Evolutionary conservation across 2,329 filamentous ascomycete species (phyloP).

Genomic region (Nigrospora oryzae): DNA sequence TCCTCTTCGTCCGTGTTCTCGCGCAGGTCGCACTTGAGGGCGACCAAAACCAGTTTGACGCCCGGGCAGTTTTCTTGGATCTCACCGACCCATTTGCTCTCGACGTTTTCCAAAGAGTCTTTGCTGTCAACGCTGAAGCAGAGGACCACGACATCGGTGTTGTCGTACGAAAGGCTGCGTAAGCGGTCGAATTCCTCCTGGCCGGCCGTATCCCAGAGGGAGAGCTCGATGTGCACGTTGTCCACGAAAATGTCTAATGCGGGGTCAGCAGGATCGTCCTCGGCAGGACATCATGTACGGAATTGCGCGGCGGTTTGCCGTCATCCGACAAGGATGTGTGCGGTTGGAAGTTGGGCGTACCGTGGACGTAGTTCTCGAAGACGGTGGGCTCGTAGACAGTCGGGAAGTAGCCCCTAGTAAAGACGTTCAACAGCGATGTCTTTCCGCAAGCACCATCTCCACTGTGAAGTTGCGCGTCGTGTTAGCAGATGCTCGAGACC

Average conservation of each 20-base stretch:
- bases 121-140: conserved; percentile 97
- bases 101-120: conserved; percentile 95
- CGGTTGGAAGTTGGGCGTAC: conserved; percentile 37
- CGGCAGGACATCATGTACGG: too few species aligned
- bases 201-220: conserved; percentile 95
- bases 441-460: conserved; percentile 96
- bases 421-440: conserved; percentile 94
- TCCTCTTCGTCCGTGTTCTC: conserved; percentile 69
- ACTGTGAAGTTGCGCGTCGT: conserved; percentile 33
- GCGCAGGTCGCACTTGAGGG: conserved; percentile 91
- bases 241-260: conserved; percentile 90
- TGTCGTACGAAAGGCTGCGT: conserved; percentile 89
- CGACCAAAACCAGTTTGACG: conserved; percentile 90
- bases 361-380: conserved; percentile 98
- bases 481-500: not conserved
- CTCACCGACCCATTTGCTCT: conserved; percentile 96
- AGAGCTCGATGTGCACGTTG: conserved; percentile 91
- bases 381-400: conserved; percentile 98
- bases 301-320: too few species aligned
- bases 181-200: conserved; percentile 98
- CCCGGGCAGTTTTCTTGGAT: conserved; percentile 96
- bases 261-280: conserved; percentile 1
- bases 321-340: too few species aligned
- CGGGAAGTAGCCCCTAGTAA: conserved; percentile 98
- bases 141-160: conserved; percentile 97